Conservation (phyloP, 495 filamentous ascomycete species). For the Aspergillus diversus region DNA sequence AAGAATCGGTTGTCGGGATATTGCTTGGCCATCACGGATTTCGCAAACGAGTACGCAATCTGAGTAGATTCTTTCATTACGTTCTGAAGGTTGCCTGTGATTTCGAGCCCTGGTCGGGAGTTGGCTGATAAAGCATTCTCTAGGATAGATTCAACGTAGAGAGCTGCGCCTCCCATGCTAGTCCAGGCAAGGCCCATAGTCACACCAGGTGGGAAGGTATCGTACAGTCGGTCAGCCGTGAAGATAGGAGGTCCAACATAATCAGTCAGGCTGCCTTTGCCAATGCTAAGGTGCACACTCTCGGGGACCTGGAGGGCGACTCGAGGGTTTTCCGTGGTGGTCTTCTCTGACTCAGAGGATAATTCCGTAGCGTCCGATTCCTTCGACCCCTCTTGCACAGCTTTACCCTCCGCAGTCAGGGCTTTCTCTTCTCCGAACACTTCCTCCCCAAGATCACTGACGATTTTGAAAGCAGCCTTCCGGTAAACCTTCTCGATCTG, state of each 20-base stretch:
- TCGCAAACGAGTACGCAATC: conserved; percentile 96
- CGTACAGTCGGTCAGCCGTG: conserved; percentile 94
- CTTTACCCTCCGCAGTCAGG: conserved; percentile 86
- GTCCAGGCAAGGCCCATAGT: conserved; percentile 99
- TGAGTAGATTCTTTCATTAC: conserved; percentile 97
- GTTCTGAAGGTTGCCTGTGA: conserved; percentile 90
- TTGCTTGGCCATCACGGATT: conserved; percentile 78
- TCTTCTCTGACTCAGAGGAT: conserved; percentile 63
- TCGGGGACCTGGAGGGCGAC: conserved; percentile 85
- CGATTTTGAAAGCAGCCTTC: conserved; percentile 95
- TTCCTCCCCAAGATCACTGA: conserved; percentile 91
- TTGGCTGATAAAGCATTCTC: conserved; percentile 73
- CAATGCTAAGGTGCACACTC: conserved; percentile 82
- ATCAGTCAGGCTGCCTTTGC: conserved; percentile 90
- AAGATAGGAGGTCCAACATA: conserved; percentile 97
- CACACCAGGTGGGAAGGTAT: conserved; percentile 92
- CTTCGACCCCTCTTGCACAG: conserved; percentile 72
- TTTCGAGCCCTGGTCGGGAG: conserved; percentile 78
- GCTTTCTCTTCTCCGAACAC: conserved; percentile 80
- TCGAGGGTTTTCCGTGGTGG: conserved; percentile 76
- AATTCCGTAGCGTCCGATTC: conserved; percentile 57
- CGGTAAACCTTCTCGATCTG: conserved; percentile 99
- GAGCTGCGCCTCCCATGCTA: conserved; percentile 92
- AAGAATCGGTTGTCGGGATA: conserved; percentile 94
- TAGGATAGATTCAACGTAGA: conserved; percentile 97